These are phyloP conservation scores for Helminthosporium solani DNA, from an alignment of 2,329 filamentous ascomycete species.

Conservation along the genomic window DNA sequence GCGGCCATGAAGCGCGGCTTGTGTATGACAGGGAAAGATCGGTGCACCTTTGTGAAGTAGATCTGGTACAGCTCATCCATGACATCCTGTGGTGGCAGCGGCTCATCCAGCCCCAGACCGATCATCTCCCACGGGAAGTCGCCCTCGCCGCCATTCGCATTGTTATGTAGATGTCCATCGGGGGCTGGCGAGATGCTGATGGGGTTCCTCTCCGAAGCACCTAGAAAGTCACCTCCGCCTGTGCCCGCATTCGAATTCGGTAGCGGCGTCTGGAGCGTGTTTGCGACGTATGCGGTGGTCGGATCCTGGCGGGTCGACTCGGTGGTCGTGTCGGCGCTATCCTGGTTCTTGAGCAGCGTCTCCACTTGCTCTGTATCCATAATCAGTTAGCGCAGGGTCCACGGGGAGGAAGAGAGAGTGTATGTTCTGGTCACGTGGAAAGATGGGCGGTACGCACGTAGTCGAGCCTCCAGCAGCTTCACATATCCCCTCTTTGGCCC, in stretches of 20 bases:
- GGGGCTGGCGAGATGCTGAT: slow-evolving; percentile 16
- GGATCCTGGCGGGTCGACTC: slow-evolving; percentile 25
- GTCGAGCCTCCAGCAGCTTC: slow-evolving; percentile 85
- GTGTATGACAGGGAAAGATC: slow-evolving; percentile 85
- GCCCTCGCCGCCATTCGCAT: slow-evolving; percentile 18
- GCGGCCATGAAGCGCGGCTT: slow-evolving; percentile 82
- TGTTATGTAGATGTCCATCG: slow-evolving; percentile 19
- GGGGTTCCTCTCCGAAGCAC: slow-evolving; percentile 13
- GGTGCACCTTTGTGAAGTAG: slow-evolving; percentile 89
- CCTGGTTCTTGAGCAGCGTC: slow-evolving; percentile 81
- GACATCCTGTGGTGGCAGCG: slow-evolving; percentile 73
- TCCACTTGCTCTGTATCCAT: slow-evolving; percentile 77
- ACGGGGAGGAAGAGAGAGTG: too few relatives aligned
- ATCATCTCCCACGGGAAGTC: slow-evolving; percentile 82
- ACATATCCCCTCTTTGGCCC: slow-evolving; percentile 93
- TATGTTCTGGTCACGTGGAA: slow-evolving; percentile 1
- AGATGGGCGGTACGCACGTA: slow-evolving; percentile 64
- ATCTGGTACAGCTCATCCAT: slow-evolving; percentile 87
- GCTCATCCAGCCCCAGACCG: slow-evolving; percentile 76
- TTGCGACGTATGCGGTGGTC: slow-evolving; percentile 35
- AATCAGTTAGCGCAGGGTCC: too few relatives aligned
- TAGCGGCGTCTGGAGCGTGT: slow-evolving; percentile 26
- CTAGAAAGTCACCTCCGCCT: slow-evolving; percentile 22
- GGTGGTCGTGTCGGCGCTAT: slow-evolving; percentile 46
- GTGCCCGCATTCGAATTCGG: too few relatives aligned